Evolutionary conservation across 2,329 filamentous ascomycete genomes (phyloP), one percentile per base, ranked within the genome.

Genomic region (Cytospora leucostoma): DNA sequence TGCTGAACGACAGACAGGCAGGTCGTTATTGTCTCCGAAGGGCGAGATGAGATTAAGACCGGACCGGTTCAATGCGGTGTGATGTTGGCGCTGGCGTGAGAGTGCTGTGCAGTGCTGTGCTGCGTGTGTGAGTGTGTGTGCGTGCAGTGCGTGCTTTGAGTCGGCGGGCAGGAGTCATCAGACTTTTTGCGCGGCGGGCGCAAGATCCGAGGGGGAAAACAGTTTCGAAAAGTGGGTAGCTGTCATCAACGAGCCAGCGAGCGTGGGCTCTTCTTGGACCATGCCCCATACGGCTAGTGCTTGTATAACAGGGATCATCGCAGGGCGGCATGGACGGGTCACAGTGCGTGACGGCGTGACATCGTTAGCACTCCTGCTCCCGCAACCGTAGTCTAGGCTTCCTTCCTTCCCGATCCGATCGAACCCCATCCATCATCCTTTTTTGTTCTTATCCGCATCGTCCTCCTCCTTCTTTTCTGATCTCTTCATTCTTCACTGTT

Each of bases 121-220:
- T 27, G 55, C 53, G 49, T 59, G 56, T 38, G 57, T 38, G 50
- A n/a, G 37, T 58, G 53, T 21, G 55, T 56, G 27, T 27, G 27
- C 27, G 27, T 27, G 27, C 27, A 27, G 27, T 27, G 27, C 27
- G 27, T 58, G 40, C 34, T 49, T 50, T 62, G 60, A 62, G 55
- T 55, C 61, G 55, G 55, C 49, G 47, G 49, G 53, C 60, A 40
- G 49, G 40, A 63, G 56, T 63, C 61, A 60, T 63, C 61, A 63
- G 61, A 57, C 50, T 63, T 63, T 63, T 63, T 54, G 40, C 55
- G 38, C 55, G 55, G 55, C 61, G 55, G 55, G 38, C 51, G 38
- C 56, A 58, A 50, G 27, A 44, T 44, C 53, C 55, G 61, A 63
- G 19, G 47, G 55, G 38, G 34, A 47, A 51, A 54, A 47, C 59